A percentile compares a stretch with the other conserved stretches of the same genome.
Evolutionary conservation across 257 asterid species (phyloP).

Genomic region (Apocynum venetum): DNA sequence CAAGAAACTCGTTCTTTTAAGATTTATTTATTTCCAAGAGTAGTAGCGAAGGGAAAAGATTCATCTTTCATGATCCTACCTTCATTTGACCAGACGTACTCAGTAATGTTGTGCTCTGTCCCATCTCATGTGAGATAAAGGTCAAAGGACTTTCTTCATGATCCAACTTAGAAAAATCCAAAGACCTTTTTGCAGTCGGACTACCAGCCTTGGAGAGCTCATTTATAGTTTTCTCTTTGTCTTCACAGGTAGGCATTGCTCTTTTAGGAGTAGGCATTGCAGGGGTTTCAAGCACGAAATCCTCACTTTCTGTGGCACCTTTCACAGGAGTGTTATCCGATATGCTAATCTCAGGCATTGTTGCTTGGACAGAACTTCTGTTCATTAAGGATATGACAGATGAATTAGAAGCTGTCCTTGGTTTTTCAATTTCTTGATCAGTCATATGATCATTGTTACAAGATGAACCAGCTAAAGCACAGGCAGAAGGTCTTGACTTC

Average conservation of each 20-base stretch:
- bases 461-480: constrained; percentile 26
- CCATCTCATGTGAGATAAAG: constrained; percentile 11
- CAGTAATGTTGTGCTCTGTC: constrained; percentile 7
- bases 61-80: not conserved
- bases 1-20: not conserved
- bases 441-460: constrained; percentile 25
- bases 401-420: constrained; percentile 26
- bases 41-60: constrained; percentile 1
- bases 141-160: constrained; percentile 22
- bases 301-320: constrained; percentile 30
- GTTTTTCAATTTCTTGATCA: constrained; percentile 28
- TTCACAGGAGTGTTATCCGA: constrained; percentile 62
- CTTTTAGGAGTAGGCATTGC: constrained; percentile 65
- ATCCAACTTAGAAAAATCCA: constrained; percentile 46
- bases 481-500: constrained; percentile 22
- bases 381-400: constrained; percentile 22
- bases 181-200: constrained; percentile 61
- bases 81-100: constrained; percentile 12
- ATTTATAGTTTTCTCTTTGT: constrained; percentile 41
- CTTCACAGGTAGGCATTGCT: constrained; percentile 55
- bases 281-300: constrained; percentile 60
- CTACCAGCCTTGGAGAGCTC: constrained; percentile 38
- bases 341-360: not conserved
- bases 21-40: not conserved
- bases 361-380: constrained; percentile 17